A percentile compares a stretch with the other conserved stretches of the same genome.
These are phyloP conservation scores for Aspergillus baeticus DNA, from an alignment of 495 filamentous ascomycete species.

Conservation along the genomic window DNA sequence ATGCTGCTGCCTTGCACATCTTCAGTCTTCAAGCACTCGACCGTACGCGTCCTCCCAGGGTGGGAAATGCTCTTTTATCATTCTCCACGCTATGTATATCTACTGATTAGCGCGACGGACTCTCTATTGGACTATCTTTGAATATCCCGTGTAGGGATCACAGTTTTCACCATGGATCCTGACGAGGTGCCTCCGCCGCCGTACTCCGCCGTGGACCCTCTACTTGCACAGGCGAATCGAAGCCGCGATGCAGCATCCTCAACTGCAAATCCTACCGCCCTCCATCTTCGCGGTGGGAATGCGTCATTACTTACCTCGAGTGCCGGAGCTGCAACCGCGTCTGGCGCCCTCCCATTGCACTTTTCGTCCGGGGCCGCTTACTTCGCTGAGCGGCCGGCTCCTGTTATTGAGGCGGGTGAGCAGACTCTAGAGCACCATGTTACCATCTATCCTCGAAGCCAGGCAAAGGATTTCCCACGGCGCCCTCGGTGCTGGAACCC, in stretches of 20 bases:
- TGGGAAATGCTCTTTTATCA: conserved; percentile 18
- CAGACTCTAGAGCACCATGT: conserved; percentile 39
- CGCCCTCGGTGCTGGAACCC: conserved; percentile 44
- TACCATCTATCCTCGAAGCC: conserved; percentile 44
- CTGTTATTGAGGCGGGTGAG: conserved; percentile 25
- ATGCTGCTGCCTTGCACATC: conserved; percentile 26
- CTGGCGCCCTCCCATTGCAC: conserved; percentile 26
- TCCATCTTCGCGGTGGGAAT: conserved; percentile 23
- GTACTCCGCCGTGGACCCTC: conserved; percentile 46
- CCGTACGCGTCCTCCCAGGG: too few relatives aligned
- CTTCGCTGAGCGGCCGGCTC: conserved; percentile 41
- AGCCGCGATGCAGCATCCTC: conserved; percentile 20
- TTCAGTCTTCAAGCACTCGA: conserved; percentile 8
- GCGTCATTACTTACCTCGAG: conserved; percentile 14
- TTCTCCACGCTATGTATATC: conserved; percentile 24
- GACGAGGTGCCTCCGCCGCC: conserved; percentile 47
- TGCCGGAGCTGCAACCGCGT: conserved; percentile 1
- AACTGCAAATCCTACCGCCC: conserved; percentile 13
- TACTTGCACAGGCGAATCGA: conserved; percentile 26
- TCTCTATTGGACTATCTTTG: background rate
- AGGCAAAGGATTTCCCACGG: conserved; percentile 46
- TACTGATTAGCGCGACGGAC: conserved; percentile 10
- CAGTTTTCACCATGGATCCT: conserved; percentile 31
- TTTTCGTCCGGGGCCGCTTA: conserved; percentile 46
- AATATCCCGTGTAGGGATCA: background rate